Base-by-base conservation (phyloP, 2,329 filamentous ascomycete genomes). In the Septoria linicola region DNA sequence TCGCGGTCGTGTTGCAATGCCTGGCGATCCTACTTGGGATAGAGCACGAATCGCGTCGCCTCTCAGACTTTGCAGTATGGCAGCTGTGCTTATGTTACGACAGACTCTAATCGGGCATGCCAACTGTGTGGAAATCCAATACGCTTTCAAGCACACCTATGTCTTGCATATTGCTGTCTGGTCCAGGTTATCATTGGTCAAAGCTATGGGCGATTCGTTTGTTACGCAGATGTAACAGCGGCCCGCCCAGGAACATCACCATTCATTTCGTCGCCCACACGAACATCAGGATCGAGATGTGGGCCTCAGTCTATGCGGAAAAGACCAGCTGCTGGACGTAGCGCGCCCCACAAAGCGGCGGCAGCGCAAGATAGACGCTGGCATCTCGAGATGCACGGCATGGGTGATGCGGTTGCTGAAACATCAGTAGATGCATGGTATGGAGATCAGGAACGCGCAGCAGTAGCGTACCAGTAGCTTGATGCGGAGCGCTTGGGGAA, bases 361-460 rank as follows among this genome's bases (percentile, higher is more conserved):
- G 48, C 42, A 14, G 23, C 21, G 20, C 40, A 32, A 14, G 49
- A 20, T 44, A 23, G 44, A 34, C 35, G 50, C 48, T 47, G 51
- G 39, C 44, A 51, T 50, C 39, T n/a, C 43, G 23, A 51, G 30
- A 41, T 49, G 51, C 46, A 48, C 45, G 34, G 43, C 52, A 39
- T 43, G 55, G 55, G 52, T 50, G n/a, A 47, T 57, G 61, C 57
- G 60, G 47, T 56, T 61, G 44, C 42, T 60, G 59, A 61, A 60
- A 63, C 59, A 48, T 39, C 14, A n/a, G 57, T 51, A 52, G 51
- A 53, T n/a, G 60, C 54, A 53, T 52, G 59, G 57, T 55, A 61
- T 64, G 63, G 41, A 59, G 62, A 63, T 64, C 63, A 66, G 63
- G 60, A 65, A 66, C 62, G 60, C 55, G 63, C 60, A 61, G 61